Evolutionary conservation across 768 basidiomycete genomes (phyloP), one percentile per base, ranked within the genome.

Genomic region (Lanmaoa pseudosensibilis): DNA sequence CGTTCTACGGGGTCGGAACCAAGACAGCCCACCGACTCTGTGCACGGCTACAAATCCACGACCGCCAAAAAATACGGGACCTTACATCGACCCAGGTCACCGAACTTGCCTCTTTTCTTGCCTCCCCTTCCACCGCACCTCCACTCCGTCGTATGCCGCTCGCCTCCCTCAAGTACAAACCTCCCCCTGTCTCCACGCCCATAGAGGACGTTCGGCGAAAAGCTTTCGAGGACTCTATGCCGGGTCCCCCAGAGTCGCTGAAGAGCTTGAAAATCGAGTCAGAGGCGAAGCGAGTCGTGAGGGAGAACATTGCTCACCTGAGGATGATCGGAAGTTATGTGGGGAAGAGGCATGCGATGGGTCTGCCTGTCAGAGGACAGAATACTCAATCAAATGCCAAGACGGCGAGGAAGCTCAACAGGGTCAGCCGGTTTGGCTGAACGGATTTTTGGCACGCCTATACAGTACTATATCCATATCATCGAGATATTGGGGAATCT

Each of bases 291-390:
- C 82, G 89, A 65, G 81, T 86, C 69, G 80, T 95, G 65, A 83
- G 86, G 75, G 92, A 92, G 71, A 94, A 98, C 70, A 95, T 99
- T 70, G 86, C 84, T 6, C 94, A 97, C 75, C 86, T 94, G 73
- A 79, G 92, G 58, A 89, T 89, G 82, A 94, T 98, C 73, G 96
- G 96, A 46, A 93, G 89, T 63, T 95, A 96, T 73, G 85, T 92
- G 49, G 97, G 97, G 48, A 85, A 85, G 78, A 78, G 94, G 73
- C 96, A 98, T 71, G 93, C 93, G 9, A 92, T 94, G 87, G 84
- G 87, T 56, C 74, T 96, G 44, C 96, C 96, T 4, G 96, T 98
- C 57, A 83, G 96, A 72, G 96, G 96, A 54, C 96, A 98, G 75
- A 88, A 88, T 53, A 98, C 95, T 5, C 87, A 86, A 72, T 87